Evolutionary conservation across 768 basidiomycete species (phyloP), one percentile per base, ranked within the genome.

Genomic region (Termitomyces sp.): DNA sequence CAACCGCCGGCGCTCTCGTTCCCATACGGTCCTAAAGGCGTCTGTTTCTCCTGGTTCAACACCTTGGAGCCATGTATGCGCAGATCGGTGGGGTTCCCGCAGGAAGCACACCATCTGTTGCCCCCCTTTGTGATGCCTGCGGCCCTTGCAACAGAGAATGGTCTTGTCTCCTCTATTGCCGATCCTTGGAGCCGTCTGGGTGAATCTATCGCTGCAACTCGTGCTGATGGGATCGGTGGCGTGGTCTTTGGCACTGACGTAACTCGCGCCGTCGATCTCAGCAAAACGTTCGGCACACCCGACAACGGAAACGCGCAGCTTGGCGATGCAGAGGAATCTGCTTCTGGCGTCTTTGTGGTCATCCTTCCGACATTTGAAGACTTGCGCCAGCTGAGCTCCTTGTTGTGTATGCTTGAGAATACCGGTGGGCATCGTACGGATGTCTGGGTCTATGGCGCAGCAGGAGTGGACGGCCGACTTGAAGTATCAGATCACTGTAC

Each of bases 51-150:
- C 2, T 54, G 67, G 12, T 57, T 48, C 29, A 67, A 70, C 55
- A 62, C 61, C 36, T 68, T 72, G n/a, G 53, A 49, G 31, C 34
- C 52, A n/a, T 75, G 69, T 49, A 57, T 77, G 44, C 52, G 60
- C n/a, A 66, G 73, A 5, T 68, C 71, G 9, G 33, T 55, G 24
- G 64, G 65, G 0, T 57, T 60, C 8, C 65, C 71, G 22, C 74
- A 73, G 31, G 66, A 75, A 26, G 83, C 81, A 3, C 66, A 72
- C 4, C 83, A 80, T 66, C 71, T 90, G 2, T 64, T 82, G 3
- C 88, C 88, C 16, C 88, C 88, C 2, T 83, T 89, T 59, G 71
- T 85, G 6, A 61, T 81, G 31, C 79, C 79, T 10, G 58, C 66
- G 26, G 54, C 76, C 16, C 58, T 72, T 12, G 65, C 65, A 10